These are phyloP conservation scores for Gossypium rotundifolium DNA, from an alignment of 345 rosid species.

Conservation along the genomic window DNA sequence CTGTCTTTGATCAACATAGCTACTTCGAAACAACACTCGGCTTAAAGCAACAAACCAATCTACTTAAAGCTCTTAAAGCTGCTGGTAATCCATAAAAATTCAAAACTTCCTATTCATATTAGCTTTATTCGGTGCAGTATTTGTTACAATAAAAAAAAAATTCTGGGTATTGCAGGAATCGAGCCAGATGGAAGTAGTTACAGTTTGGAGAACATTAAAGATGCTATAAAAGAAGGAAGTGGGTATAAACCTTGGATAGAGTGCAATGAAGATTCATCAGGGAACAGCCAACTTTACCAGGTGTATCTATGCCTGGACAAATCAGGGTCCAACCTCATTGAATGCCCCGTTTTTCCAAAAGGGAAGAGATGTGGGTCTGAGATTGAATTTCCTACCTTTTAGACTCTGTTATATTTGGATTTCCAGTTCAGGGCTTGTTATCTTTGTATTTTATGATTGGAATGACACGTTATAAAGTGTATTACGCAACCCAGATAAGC, in stretches of 20 bases:
- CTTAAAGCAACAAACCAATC: conserved; percentile 38
- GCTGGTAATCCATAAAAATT: conserved; percentile 40
- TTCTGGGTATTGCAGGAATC: conserved; percentile 36
- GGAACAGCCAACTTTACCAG: conserved; percentile 78
- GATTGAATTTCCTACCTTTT: conserved; percentile 72
- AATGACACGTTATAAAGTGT: too few relatives aligned
- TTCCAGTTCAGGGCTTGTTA: not conserved
- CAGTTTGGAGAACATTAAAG: conserved; percentile 47
- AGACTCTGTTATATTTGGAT: not conserved
- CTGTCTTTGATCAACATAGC: conserved; percentile 56
- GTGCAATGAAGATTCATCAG: conserved; percentile 59
- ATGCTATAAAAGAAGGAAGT: conserved; percentile 43
- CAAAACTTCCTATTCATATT: too few relatives aligned
- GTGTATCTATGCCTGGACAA: conserved; percentile 69
- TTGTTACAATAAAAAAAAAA: not conserved
- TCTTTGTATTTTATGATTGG: not conserved
- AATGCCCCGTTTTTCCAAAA: conserved; percentile 72
- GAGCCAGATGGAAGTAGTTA: conserved; percentile 48
- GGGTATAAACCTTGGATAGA: conserved; percentile 68
- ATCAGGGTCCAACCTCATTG: conserved; percentile 50
- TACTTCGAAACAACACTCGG: conserved; percentile 61
- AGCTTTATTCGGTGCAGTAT: not conserved
- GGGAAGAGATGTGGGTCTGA: conserved; percentile 48
- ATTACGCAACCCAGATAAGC: not conserved
- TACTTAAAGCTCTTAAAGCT: conserved; percentile 44